These are phyloP conservation scores for Penicillium olsonii DNA, from an alignment of 2,329 filamentous ascomycete genomes.

Conservation along the genomic window DNA sequence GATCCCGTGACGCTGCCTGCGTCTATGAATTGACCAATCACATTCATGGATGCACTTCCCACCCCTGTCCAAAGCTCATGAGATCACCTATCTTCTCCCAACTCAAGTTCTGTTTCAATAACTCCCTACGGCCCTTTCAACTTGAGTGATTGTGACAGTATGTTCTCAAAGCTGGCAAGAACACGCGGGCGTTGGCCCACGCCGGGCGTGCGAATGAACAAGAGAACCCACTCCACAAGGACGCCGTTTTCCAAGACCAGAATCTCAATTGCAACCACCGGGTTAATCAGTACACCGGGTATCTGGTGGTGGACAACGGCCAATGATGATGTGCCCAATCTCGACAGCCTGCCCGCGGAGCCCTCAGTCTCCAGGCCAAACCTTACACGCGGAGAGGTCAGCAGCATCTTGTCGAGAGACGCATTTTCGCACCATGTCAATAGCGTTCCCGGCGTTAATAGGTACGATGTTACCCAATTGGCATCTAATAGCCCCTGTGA, in stretches of 20 bases:
- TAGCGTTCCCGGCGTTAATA: constrained; percentile 19
- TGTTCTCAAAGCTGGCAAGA: neutral
- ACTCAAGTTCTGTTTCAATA: no score
- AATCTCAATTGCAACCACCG: constrained; percentile 13
- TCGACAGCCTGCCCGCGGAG: constrained; percentile 15
- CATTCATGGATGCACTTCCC: no score
- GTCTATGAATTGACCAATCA: no score
- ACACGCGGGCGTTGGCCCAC: constrained; percentile 4
- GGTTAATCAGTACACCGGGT: constrained; percentile 15
- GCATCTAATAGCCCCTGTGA: constrained; percentile 42
- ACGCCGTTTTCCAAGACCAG: constrained; percentile 7
- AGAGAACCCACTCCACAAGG: constrained; percentile 13
- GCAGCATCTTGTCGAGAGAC: constrained; percentile 21
- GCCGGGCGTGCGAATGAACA: neutral
- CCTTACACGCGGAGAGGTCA: constrained; percentile 24
- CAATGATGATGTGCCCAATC: constrained; percentile 18
- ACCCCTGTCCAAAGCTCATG: no score
- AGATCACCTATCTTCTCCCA: no score
- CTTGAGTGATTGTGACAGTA: neutral
- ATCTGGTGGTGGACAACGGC: constrained; percentile 22
- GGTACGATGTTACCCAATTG: constrained; percentile 31
- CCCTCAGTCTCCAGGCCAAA: constrained; percentile 11
- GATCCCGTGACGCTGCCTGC: no score
- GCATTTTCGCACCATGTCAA: constrained; percentile 25
- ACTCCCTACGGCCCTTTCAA: no score